phyloP scores from a whole-genome alignment of 176 grass and related monocot genomes.

The Eremochloa ophiuroides region DNA sequence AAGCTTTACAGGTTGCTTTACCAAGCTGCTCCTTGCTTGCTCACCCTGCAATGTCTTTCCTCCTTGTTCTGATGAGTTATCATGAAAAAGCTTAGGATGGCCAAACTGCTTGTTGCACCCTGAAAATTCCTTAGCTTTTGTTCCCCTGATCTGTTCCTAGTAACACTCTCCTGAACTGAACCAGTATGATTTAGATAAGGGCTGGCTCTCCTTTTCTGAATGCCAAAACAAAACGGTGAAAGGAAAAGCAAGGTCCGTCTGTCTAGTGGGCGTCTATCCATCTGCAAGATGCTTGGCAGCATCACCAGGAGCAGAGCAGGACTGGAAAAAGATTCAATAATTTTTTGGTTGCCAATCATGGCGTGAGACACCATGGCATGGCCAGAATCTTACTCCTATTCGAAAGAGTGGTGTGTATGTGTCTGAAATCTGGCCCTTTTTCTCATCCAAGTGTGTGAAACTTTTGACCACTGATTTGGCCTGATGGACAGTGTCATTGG shows the following conservation, averaged over 20 bases:
- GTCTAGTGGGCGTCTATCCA: conserved; percentile 43
- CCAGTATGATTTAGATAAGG: conserved; percentile 30
- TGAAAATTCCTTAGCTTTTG: not conserved
- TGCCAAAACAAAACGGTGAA: conserved; percentile 21
- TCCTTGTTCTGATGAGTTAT: conserved; percentile 31
- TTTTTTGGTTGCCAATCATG: conserved; percentile 46
- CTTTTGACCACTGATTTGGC: conserved; percentile 48
- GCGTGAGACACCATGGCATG: conserved; percentile 26
- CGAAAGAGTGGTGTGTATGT: conserved; percentile 7
- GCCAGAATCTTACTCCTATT: conserved; percentile 45
- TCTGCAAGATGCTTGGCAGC: conserved; percentile 46
- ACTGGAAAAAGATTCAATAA: conserved; percentile 25
- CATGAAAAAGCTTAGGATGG: conserved; percentile 33
- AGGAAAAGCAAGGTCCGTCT: not conserved
- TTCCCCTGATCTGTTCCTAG: not conserved
- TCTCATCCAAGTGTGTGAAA: conserved; percentile 6
- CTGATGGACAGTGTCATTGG: not conserved
- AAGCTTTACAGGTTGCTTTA: conserved; percentile 46
- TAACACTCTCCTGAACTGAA: conserved; percentile 4
- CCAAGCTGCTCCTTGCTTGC: conserved; percentile 10
- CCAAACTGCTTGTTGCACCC: conserved; percentile 10
- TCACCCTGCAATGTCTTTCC: conserved; percentile 12
- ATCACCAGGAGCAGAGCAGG: conserved; percentile 29
- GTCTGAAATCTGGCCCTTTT: conserved; percentile 11
- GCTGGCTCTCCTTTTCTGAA: conserved; percentile 23